A percentile compares a stretch with the other conserved stretches of the same genome.
Conservation (phyloP, 225 moss, liverwort and hornwort species). For the Marchantia paleacea region DNA sequence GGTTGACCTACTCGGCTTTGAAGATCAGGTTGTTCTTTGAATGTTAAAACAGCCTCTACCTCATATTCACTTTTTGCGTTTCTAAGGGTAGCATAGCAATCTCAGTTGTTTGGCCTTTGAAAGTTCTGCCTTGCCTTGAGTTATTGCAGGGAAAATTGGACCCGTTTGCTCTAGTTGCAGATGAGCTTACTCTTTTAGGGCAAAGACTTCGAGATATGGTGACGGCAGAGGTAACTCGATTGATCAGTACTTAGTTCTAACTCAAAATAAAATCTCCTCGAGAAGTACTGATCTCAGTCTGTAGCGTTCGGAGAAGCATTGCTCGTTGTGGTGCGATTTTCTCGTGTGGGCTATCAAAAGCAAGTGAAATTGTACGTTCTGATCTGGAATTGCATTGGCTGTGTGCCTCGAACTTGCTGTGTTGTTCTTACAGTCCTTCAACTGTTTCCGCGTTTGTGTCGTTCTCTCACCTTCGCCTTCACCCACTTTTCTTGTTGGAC, state of each 20-base stretch:
- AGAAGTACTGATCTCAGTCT: not conserved
- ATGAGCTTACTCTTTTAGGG: constrained; percentile 64
- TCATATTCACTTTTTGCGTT: no score
- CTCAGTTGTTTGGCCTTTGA: not conserved
- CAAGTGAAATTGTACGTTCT: no score
- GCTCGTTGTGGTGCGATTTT: not conserved
- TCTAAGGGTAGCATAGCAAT: not conserved
- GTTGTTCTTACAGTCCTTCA: not conserved
- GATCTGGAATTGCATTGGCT: no score
- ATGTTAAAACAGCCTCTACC: not conserved
- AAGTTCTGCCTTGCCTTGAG: not conserved
- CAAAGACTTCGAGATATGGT: constrained; percentile 62
- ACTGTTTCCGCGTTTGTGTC: not conserved
- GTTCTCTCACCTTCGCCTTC: not conserved
- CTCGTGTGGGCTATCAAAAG: not conserved
- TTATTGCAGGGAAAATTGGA: constrained; percentile 71
- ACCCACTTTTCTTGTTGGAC: not conserved
- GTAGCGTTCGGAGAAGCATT: not conserved
- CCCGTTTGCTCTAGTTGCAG: constrained; percentile 74
- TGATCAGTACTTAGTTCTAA: not conserved
- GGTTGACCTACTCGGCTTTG: constrained; percentile 17
- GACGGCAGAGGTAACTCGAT: constrained; percentile 53
- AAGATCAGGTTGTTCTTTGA: constrained; percentile 31
- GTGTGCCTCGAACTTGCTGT: no score
- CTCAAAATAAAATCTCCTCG: not conserved